These are phyloP conservation scores for Malassezia dermatis DNA, from an alignment of 1,284 basidiomycete species.

Conservation along the genomic window DNA sequence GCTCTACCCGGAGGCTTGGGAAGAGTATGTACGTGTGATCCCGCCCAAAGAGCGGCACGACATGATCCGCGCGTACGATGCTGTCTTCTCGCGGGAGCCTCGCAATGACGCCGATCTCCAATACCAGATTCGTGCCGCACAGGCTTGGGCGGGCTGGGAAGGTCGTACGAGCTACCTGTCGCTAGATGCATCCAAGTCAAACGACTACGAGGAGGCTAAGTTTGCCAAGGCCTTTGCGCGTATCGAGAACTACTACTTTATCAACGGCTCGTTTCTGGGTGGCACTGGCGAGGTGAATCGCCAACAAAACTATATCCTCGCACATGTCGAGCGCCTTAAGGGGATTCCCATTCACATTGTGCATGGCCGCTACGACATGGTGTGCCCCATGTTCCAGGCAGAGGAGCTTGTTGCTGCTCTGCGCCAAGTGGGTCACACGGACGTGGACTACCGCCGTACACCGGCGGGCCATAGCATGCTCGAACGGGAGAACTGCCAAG, in stretches of 20 bases:
- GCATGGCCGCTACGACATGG: conserved; percentile 55
- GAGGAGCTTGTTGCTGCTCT: conserved; percentile 3
- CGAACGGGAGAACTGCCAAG: conserved; percentile 2
- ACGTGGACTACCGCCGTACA: neutral
- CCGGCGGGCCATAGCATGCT: conserved; percentile 5
- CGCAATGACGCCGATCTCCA: conserved; percentile 51
- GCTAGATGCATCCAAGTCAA: conserved; percentile 17
- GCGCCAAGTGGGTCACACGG: neutral
- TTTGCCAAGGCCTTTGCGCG: conserved; percentile 60
- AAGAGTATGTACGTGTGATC: conserved; percentile 63
- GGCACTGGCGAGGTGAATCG: conserved; percentile 68
- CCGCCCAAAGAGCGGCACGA: conserved; percentile 68
- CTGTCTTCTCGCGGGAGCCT: conserved; percentile 62
- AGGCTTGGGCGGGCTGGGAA: conserved; percentile 58
- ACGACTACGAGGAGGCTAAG: conserved; percentile 21
- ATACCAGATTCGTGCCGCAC: conserved; percentile 60
- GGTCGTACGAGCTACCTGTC: conserved; percentile 39
- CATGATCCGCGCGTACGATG: conserved; percentile 70
- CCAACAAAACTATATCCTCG: conserved; percentile 63
- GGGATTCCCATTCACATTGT: conserved; percentile 62
- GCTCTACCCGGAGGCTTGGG: conserved; percentile 41
- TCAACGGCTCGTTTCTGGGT: conserved; percentile 66
- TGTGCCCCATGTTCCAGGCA: conserved; percentile 8
- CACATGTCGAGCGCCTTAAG: conserved; percentile 4
- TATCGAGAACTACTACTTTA: conserved; percentile 87